These are phyloP conservation scores for Podospora conica DNA, from an alignment of 495 filamentous ascomycete genomes.

Conservation along the genomic window DNA sequence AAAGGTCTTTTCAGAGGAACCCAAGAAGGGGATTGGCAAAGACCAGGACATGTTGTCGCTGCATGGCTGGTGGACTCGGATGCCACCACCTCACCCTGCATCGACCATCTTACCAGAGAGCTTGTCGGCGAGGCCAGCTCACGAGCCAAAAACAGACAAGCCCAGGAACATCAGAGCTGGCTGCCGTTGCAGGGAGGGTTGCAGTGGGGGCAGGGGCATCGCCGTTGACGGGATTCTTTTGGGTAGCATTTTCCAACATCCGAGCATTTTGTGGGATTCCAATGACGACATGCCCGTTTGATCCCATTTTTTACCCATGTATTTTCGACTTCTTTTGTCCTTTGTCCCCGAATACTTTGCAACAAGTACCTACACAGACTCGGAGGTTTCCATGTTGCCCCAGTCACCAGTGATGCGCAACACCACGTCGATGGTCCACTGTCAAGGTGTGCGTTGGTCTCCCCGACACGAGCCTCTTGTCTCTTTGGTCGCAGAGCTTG, in stretches of 20 bases:
- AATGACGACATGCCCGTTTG: neutral
- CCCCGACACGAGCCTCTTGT: slow-evolving; percentile 11
- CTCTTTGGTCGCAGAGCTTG: slow-evolving; percentile 7
- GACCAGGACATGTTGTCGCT: neutral
- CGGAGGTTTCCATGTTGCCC: neutral
- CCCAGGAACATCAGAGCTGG: neutral
- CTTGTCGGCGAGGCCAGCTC: neutral
- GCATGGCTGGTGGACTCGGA: neutral
- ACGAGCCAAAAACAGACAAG: neutral
- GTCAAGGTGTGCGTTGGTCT: slow-evolving; percentile 8
- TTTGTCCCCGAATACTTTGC: neutral
- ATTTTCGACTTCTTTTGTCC: neutral
- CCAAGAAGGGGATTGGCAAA: neutral
- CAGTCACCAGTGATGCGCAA: no score
- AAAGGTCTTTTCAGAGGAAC: neutral
- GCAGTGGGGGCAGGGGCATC: neutral
- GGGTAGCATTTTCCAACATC: neutral
- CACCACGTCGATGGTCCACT: neutral
- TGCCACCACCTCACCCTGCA: no score
- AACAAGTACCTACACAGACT: neutral
- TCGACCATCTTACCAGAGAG: neutral
- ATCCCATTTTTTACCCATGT: neutral
- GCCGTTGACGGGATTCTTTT: neutral
- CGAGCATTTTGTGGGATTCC: neutral
- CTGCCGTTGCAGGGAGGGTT: neutral